A percentile compares a stretch with the other conserved stretches of the same genome.
phyloP scores from a whole-genome alignment of 2,329 filamentous ascomycete species.

The Paraphoma sp. region DNA sequence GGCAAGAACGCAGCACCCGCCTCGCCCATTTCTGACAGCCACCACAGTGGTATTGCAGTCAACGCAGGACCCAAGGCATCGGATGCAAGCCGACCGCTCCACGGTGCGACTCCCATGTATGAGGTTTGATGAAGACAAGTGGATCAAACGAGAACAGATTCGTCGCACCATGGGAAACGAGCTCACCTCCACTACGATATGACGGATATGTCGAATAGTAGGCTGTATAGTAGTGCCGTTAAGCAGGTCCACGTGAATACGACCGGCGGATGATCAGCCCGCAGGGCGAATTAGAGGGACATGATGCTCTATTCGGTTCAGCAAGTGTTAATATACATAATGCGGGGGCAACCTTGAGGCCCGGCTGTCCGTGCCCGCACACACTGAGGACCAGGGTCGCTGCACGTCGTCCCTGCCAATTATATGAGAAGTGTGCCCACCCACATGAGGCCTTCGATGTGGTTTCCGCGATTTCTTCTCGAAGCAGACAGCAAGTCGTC shows the following conservation, averaged over 20 bases:
- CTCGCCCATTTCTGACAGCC: slow-evolving; percentile 15
- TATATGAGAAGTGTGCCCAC: slow-evolving; percentile 38
- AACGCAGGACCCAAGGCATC: slow-evolving; percentile 13
- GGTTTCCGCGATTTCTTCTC: slow-evolving; percentile 36
- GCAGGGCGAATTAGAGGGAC: slow-evolving; percentile 18
- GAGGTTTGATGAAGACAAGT: slow-evolving; percentile 14
- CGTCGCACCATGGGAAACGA: slow-evolving; percentile 13
- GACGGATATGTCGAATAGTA: slow-evolving; percentile 7
- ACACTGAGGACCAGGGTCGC: slow-evolving; percentile 17
- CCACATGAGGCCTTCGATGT: slow-evolving; percentile 34
- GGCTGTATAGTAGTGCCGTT: slow-evolving; percentile 11
- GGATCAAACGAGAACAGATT: slow-evolving; percentile 4
- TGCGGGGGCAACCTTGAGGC: slow-evolving; percentile 19
- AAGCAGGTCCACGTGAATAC: slow-evolving; percentile 20
- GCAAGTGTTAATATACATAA: slow-evolving; percentile 25
- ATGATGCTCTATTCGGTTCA: slow-evolving; percentile 18
- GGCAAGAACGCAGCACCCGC: slow-evolving; percentile 20
- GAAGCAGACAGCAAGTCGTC: slow-evolving; percentile 29
- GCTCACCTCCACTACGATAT: slow-evolving; percentile 4
- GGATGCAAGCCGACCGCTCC: slow-evolving; percentile 9
- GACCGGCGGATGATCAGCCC: slow-evolving; percentile 16
- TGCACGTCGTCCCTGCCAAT: slow-evolving; percentile 15
- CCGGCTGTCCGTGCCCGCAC: slow-evolving; percentile 23
- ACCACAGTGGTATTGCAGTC: slow-evolving; percentile 6
- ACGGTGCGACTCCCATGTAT: slow-evolving; percentile 13